Evolutionary conservation across 371 early-diverging fungal species (phyloP).

Genomic region (Haplosporangium sp.): DNA sequence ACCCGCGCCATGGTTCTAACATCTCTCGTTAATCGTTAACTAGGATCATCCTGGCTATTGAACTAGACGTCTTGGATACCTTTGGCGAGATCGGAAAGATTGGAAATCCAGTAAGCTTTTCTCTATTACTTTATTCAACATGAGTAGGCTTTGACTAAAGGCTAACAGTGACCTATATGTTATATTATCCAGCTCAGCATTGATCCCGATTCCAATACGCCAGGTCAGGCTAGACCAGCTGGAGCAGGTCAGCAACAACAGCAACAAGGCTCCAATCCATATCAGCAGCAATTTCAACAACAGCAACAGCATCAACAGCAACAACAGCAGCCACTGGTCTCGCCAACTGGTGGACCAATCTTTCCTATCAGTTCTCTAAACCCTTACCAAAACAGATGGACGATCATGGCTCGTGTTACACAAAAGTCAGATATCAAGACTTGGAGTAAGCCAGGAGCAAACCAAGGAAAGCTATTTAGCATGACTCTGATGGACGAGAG

Average conservation of each 20-base stretch:
- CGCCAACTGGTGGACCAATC: conserved; percentile 56
- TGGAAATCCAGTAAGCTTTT: conserved; percentile 56
- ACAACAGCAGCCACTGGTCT: conserved; percentile 16
- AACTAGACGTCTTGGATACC: conserved; percentile 58
- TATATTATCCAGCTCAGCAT: conserved; percentile 23
- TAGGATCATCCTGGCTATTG: conserved; percentile 33
- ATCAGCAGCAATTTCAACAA: conserved; percentile 38
- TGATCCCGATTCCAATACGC: conserved; percentile 18
- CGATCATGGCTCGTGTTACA: conserved; percentile 89
- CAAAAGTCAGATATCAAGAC: conserved; percentile 85
- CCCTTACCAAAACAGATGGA: conserved; percentile 92
- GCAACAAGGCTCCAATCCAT: conserved; percentile 22
- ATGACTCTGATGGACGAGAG: conserved; percentile 89
- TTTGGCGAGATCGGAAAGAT: conserved; percentile 55
- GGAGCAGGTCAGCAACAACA: conserved; percentile 25
- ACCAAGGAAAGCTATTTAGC: conserved; percentile 91
- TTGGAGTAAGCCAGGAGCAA: conserved; percentile 82
- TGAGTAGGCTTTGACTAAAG: not conserved
- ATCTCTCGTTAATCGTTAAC: not conserved
- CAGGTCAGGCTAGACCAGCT: conserved; percentile 8
- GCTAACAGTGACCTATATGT: not conserved
- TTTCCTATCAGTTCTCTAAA: conserved; percentile 73
- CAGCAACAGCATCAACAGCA: conserved; percentile 66
- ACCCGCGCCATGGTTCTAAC: not conserved
- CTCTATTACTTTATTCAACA: not conserved